Base-by-base conservation (phyloP, 2,329 filamentous ascomycete genomes). In the Trichoderma arundinaceum region DNA sequence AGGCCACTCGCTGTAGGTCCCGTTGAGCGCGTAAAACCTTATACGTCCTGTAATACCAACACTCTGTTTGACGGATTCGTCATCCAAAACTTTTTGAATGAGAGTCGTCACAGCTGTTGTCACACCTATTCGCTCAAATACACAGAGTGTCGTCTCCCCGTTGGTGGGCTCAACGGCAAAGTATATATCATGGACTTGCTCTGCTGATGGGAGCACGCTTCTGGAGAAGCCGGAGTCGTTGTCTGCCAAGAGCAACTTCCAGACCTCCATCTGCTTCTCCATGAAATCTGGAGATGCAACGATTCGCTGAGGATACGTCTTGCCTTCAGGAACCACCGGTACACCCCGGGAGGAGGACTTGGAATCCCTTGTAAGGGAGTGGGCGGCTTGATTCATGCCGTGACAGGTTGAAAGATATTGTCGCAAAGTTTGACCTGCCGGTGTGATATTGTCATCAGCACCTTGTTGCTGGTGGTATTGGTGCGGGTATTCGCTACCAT, bases 81-180 rank as follows among this genome's bases (percentile, higher is more conserved):
- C 64, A 0, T 73, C 61, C 46, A 72, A 74, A 1, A 71, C 70
- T 38, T 56, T 63, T 6, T 74, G 65, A 12, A 81, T 41, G 10
- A 81, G 64, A 62, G 71, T 75, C 63, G 73, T 58, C 9, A 80
- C 76, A 1, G 72, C 70, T 66, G 75, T 77, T 65, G 80, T 74
- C 7, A 81, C 72, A 2, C 71, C 72, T 7, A 77, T 66, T n/a
- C 70, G 73, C 68, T 79, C 71, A 58, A 73, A 77, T 33, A 75
- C 35, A 44, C 72, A 73, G 43, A 81, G 75, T 32, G 71, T 69
- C 54, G 64, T 64, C 69, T 80, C 74, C 39, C 75, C 77, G 52
- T 72, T 75, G 56, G 80, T 76, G 1, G 73, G 75, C 1, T 41
- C 48, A 43, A 78, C 64, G 46, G 73, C 10, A 10, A 71, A 74